A percentile compares a stretch with the other conserved stretches of the same genome.
Conservation (phyloP, 805 yeast species). For the Candida palmyrensis region DNA sequence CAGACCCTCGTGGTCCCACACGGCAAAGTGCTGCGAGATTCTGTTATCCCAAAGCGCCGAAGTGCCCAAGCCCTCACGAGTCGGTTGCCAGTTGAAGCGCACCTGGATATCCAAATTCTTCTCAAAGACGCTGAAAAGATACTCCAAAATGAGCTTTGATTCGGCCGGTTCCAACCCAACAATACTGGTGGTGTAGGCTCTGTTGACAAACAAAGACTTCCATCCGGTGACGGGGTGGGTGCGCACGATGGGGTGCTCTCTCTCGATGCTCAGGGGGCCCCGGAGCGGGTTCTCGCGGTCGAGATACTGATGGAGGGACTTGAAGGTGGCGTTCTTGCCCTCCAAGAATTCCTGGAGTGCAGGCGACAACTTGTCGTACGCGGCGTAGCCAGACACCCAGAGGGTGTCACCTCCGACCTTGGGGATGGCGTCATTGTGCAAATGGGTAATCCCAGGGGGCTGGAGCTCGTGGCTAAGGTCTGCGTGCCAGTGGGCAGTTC, state of each 20-base stretch:
- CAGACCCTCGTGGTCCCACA: constrained; percentile 40
- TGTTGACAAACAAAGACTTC: constrained; percentile 22
- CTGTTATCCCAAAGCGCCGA: constrained; percentile 57
- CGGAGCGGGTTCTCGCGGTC: constrained; percentile 18
- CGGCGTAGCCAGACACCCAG: constrained; percentile 50
- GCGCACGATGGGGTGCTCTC: constrained; percentile 25
- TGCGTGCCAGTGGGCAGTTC: constrained; percentile 39
- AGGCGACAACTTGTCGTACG: constrained; percentile 49
- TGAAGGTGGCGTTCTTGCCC: constrained; percentile 23
- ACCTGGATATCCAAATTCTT: constrained; percentile 48
- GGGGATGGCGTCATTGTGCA: constrained; percentile 49
- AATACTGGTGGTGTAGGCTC: constrained; percentile 11
- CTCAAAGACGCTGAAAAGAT: constrained; percentile 38
- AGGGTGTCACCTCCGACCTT: constrained; percentile 50
- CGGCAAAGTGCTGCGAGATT: constrained; percentile 25
- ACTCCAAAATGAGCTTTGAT: constrained; percentile 38
- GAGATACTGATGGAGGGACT: constrained; percentile 15
- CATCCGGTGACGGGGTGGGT: constrained; percentile 27
- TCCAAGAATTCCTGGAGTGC: constrained; percentile 25
- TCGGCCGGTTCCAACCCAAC: constrained; percentile 24
- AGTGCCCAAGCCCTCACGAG: constrained; percentile 40
- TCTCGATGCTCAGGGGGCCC: constrained; percentile 12
- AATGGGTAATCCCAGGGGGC: constrained; percentile 52
- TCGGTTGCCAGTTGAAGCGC: constrained; percentile 42
- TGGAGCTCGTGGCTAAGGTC: constrained; percentile 53